Percentiles rank a stretch among this genome's conserved stretches.
phyloP scores from a whole-genome alignment of 2,329 filamentous ascomycete species.

The Neospermospora avenae region DNA sequence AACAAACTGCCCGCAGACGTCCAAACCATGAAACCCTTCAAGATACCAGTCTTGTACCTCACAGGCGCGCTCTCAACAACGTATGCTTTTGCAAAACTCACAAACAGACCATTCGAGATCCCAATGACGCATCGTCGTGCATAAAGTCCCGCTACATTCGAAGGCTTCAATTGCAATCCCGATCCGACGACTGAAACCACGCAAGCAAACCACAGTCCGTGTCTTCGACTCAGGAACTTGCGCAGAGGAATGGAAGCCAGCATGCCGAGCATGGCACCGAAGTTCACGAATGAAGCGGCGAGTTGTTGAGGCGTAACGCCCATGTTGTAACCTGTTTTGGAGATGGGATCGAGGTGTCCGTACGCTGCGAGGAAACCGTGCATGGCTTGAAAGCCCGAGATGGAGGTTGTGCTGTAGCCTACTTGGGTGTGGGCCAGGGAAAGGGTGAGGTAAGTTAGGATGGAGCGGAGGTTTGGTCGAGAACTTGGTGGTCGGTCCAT shows the following conservation, averaged over 20 bases:
- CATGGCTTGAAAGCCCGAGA: constrained; percentile 7
- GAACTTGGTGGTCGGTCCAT: not conserved
- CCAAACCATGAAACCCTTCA: not conserved
- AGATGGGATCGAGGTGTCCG: not conserved
- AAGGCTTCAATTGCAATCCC: not conserved
- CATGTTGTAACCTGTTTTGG: constrained; percentile 1
- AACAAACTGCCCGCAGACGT: not conserved
- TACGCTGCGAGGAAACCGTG: not conserved
- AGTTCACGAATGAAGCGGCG: constrained; percentile 1
- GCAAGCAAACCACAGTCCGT: not conserved
- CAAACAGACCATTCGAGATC: not conserved
- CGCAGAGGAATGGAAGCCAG: not conserved
- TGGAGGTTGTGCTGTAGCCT: constrained; percentile 2
- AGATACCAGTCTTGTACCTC: not conserved
- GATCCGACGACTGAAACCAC: not conserved
- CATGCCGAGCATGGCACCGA: not conserved
- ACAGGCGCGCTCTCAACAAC: not conserved
- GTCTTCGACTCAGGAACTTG: not conserved
- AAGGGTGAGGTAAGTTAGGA: not conserved
- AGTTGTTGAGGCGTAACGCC: not conserved
- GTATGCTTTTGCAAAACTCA: not conserved
- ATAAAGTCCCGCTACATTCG: not conserved
- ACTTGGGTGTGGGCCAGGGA: constrained; percentile 1
- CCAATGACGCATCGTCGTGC: not conserved
- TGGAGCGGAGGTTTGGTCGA: not conserved